A percentile compares a stretch with the other conserved stretches of the same genome.
Evolutionary conservation across 768 basidiomycete species (phyloP).

Genomic region (Xerocomus brunneocitrinus): DNA sequence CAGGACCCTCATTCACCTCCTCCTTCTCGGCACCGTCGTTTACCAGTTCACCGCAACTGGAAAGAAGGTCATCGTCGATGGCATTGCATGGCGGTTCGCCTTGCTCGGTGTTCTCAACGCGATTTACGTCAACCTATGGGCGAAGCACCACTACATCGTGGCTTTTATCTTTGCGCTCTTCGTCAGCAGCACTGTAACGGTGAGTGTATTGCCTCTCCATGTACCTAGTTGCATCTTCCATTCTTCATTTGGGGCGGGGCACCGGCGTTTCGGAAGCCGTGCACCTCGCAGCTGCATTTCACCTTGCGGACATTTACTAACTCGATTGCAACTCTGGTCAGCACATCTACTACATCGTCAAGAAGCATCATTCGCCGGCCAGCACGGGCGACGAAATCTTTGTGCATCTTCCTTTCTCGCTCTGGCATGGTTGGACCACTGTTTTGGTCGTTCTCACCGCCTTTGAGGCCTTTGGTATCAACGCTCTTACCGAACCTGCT

Average conservation of each 20-base stretch:
- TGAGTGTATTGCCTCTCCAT: conserved; percentile 17
- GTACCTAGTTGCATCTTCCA: conserved; percentile 4
- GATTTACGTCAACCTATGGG: conserved; percentile 87
- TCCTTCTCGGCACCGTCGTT: conserved; percentile 86
- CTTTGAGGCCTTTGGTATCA: conserved; percentile 86
- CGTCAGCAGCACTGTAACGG: conserved; percentile 68
- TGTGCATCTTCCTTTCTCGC: conserved; percentile 92
- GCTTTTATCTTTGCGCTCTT: conserved; percentile 88
- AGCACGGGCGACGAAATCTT: conserved; percentile 75
- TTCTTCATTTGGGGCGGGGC: conserved; percentile 12
- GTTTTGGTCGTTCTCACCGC: conserved; percentile 76
- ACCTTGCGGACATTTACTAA: conserved; percentile 12
- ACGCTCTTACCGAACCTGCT: conserved; percentile 57
- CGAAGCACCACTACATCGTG: conserved; percentile 64
- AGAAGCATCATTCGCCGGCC: conserved; percentile 73
- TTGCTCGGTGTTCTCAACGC: conserved; percentile 83
- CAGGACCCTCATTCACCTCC: conserved; percentile 84
- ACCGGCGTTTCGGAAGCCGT: conserved; percentile 1
- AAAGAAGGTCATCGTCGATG: conserved; percentile 77
- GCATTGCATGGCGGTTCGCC: conserved; percentile 88
- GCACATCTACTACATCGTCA: conserved; percentile 94
- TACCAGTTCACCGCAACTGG: conserved; percentile 83
- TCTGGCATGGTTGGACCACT: conserved; percentile 92
- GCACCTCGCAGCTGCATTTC: background rate
- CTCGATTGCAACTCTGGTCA: conserved; percentile 21